phyloP scores from a whole-genome alignment of 140 eudicot species.

The Anethum foeniculum region DNA sequence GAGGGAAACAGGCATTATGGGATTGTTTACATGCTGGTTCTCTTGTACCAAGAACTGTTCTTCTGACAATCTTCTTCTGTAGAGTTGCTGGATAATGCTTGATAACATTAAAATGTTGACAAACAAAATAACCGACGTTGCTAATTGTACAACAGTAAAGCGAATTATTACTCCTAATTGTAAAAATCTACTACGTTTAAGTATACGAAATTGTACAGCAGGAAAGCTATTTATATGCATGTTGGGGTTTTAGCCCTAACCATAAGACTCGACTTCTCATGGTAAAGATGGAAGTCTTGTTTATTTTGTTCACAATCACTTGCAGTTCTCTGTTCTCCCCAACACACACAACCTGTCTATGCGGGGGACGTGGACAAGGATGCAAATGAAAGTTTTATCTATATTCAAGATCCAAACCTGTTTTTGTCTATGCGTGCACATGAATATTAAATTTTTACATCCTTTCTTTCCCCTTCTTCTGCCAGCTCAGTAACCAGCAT shows the following conservation, averaged over 20 bases:
- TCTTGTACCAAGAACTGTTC: slow-evolving; percentile 45
- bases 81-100: background rate
- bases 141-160: background rate
- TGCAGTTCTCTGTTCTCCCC: background rate
- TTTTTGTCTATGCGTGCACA: too few species aligned
- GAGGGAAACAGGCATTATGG: slow-evolving; percentile 35
- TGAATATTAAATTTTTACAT: too few species aligned
- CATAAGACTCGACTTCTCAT: background rate
- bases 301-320: background rate
- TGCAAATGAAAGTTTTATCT: too few species aligned
- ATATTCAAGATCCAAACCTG: too few species aligned
- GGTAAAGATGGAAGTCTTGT: background rate
- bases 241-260: background rate
- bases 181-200: too few species aligned
- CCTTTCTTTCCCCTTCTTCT: background rate
- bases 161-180: background rate
- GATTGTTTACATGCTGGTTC: slow-evolving; percentile 61
- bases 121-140: background rate
- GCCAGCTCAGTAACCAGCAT: background rate
- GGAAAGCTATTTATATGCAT: background rate
- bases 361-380: too few species aligned
- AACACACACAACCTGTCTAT: too few species aligned
- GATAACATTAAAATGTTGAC: background rate
- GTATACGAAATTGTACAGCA: background rate
- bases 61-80: slow-evolving; percentile 18